These are phyloP conservation scores for Curvularia sp. DNA, from an alignment of 2,329 filamentous ascomycete genomes.

Conservation along the genomic window DNA sequence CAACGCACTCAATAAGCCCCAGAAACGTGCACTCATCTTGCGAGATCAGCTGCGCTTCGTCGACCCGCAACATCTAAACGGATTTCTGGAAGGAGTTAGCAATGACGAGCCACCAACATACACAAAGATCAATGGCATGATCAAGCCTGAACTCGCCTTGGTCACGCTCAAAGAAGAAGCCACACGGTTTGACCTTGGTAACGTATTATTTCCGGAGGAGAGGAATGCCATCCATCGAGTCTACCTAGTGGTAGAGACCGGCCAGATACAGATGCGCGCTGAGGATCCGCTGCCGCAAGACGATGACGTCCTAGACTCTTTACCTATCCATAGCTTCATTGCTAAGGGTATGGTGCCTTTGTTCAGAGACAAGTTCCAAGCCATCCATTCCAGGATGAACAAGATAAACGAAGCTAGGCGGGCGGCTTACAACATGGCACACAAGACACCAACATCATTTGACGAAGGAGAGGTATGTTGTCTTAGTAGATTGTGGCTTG, in stretches of 20 bases:
- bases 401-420: conserved; percentile 36
- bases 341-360: conserved; percentile 30
- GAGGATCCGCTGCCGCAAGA: conserved; percentile 28
- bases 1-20: conserved; percentile 34
- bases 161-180: conserved; percentile 35
- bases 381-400: conserved; percentile 27
- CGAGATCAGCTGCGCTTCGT: conserved; percentile 39
- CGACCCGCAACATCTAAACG: conserved; percentile 35
- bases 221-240: conserved; percentile 21
- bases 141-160: conserved; percentile 31
- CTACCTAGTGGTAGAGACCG: conserved; percentile 29
- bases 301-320: conserved; percentile 24
- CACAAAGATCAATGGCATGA: conserved; percentile 27
- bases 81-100: conserved; percentile 35
- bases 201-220: conserved; percentile 35
- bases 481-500: background rate
- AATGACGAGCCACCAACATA: conserved; percentile 43
- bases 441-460: conserved; percentile 20
- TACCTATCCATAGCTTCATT: conserved; percentile 37
- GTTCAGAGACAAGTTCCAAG: conserved; percentile 39
- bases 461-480: conserved; percentile 36
- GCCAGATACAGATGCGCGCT: conserved; percentile 30
- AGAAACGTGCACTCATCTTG: conserved; percentile 39
- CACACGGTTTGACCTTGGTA: conserved; percentile 39
- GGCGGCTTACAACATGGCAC: conserved; percentile 28